Evolutionary conservation across 1,139 yeast genomes (phyloP).

Genomic region (Hyphopichia khmerensis): DNA sequence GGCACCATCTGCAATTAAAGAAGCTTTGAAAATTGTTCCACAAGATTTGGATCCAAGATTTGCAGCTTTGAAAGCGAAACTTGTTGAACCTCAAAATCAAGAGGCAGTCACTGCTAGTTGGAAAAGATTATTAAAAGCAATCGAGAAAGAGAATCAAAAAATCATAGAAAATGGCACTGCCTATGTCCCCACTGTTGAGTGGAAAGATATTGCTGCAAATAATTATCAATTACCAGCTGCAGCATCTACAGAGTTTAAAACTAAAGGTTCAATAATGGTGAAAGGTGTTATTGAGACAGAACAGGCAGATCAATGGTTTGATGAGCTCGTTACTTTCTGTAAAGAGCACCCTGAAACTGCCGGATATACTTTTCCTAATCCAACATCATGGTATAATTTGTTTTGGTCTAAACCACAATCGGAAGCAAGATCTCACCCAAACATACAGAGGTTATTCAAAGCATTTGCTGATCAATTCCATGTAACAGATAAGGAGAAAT

Average conservation of each 20-base stretch:
- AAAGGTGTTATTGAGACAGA: slow-evolving; percentile 17
- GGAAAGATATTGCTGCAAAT: slow-evolving; percentile 13
- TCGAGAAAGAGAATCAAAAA: slow-evolving; percentile 14
- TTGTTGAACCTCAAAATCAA: slow-evolving; percentile 20
- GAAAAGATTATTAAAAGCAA: slow-evolving; percentile 18
- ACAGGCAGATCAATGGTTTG: slow-evolving; percentile 17
- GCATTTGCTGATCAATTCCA: slow-evolving; percentile 34
- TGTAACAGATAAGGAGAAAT: slow-evolving; percentile 19
- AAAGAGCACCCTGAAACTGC: slow-evolving; percentile 27
- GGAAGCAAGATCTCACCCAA: slow-evolving; percentile 42
- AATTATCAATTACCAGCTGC: slow-evolving; percentile 13
- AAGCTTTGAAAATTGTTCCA: neutral
- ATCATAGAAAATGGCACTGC: slow-evolving; percentile 14
- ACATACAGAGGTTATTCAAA: slow-evolving; percentile 26
- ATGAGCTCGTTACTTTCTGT: slow-evolving; percentile 18
- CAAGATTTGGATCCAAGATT: slow-evolving; percentile 11
- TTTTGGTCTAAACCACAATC: slow-evolving; percentile 47
- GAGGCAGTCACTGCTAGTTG: slow-evolving; percentile 20
- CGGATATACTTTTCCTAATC: slow-evolving; percentile 29
- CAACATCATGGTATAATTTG: slow-evolving; percentile 31
- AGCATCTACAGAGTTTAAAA: slow-evolving; percentile 10
- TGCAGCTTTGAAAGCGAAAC: slow-evolving; percentile 12
- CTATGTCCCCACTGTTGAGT: slow-evolving; percentile 16
- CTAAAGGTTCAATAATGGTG: slow-evolving; percentile 13
- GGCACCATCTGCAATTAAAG: neutral